Conservation (phyloP, 768 basidiomycete species). For the Mycena kentingensis region DNA sequence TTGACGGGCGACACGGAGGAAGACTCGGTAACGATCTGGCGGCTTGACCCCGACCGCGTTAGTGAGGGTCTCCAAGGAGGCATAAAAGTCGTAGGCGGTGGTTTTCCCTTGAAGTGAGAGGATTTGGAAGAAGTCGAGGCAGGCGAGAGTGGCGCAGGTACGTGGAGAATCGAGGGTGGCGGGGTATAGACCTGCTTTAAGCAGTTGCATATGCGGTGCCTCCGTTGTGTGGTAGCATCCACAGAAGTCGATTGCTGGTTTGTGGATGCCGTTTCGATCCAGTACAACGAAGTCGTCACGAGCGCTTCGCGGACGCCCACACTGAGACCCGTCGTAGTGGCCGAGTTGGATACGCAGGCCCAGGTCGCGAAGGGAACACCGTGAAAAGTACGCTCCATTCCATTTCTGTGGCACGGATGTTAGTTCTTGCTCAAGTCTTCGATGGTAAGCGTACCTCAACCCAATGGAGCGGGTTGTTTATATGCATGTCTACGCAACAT, state of each 20-base stretch:
- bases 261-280: conserved; percentile 27
- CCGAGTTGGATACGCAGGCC: conserved; percentile 28
- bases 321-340: conserved; percentile 17
- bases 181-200: conserved; percentile 33
- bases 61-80: conserved; percentile 7
- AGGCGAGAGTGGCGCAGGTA: conserved; percentile 3
- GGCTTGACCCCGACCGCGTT: conserved; percentile 3
- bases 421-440: neutral
- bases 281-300: conserved; percentile 31
- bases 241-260: conserved; percentile 32
- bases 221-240: conserved; percentile 23
- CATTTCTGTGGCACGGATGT: conserved; percentile 13
- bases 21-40: conserved; percentile 5
- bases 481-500: conserved; percentile 12
- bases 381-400: conserved; percentile 16
- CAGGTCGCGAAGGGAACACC: conserved; percentile 9
- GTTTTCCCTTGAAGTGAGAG: conserved; percentile 13
- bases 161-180: conserved; percentile 21
- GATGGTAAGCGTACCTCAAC: conserved; percentile 15
- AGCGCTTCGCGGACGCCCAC: conserved; percentile 15
- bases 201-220: conserved; percentile 28
- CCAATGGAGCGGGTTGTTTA: conserved; percentile 8
- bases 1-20: conserved; percentile 2
- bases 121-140: conserved; percentile 3
- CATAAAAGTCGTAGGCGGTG: conserved; percentile 19